Evolutionary conservation across 352 stramenopile species (phyloP), one percentile per base, ranked within the genome.

Genomic region (Phytopythium delawarense): DNA sequence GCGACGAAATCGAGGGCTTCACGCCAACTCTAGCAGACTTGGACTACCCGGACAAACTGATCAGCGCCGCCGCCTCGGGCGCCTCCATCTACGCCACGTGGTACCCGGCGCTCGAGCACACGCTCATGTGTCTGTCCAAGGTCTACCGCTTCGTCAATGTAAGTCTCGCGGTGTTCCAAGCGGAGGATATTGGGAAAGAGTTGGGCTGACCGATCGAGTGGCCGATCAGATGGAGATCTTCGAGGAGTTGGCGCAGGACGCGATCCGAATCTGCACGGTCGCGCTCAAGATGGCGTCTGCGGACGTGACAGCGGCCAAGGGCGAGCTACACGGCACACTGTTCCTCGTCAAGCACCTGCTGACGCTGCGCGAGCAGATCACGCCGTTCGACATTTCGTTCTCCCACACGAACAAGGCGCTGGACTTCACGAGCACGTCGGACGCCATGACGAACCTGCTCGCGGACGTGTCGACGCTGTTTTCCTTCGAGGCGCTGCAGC

Each of bases 301-400:
- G 4, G 83, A 91, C 55, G 71, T 94, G 20, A 76, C 70, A 2
- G 80, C 65, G 7, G 59, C 68, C 4, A 80, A 88, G 48, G 79
- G 79, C 4, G 39, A 71, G 7, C 60, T 92, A 15, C 76, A 94
- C 58, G 86, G 86, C 9, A 76, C 78, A 6, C 61, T 94, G 5
- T 94, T 94, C 60, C 68, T 94, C 7, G 76, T 94, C 23, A 92
- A 92, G 62, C 86, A 94, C 59, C 56, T 93, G 44, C 78, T 95
- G 1, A 95, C 84, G 37, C 64, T 95, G 34, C 80, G 86, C 9
- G 86, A 95, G 51, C 86, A 92, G 62, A 92, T 95, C 59, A 91
- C 84, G 30, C 86, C 84, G 34, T 95, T 95, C 30, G 82, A 95
- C 37, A 92, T 93, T 64, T 79, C 87, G 45, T 91, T 93, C 52